phyloP scores from a whole-genome alignment of 352 stramenopile genomes.

The Globisporangium viniferum region DNA sequence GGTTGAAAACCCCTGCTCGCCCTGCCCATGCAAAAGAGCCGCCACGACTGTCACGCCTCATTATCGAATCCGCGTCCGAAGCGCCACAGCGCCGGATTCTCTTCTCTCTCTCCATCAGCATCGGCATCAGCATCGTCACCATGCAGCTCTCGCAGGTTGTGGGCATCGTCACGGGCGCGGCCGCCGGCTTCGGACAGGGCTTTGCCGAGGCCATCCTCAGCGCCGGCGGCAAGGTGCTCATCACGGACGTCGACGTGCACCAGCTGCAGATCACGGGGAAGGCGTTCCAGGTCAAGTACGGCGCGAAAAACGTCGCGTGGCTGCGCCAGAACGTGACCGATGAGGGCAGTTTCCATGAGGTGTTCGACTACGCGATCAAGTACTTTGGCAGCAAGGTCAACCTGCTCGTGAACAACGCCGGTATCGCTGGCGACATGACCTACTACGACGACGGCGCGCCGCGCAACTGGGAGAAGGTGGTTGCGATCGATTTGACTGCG shows the following conservation, averaged over 20 bases:
- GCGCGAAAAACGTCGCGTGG: conserved; percentile 54
- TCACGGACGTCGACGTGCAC: conserved; percentile 73
- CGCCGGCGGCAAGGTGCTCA: conserved; percentile 53
- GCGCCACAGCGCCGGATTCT: background rate
- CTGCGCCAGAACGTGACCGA: conserved; percentile 73
- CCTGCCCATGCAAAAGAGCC: background rate
- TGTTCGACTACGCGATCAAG: conserved; percentile 54
- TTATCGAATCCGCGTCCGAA: background rate
- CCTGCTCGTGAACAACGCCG: conserved; percentile 79
- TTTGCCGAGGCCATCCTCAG: conserved; percentile 61
- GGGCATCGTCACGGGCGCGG: conserved; percentile 71
- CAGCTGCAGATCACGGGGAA: conserved; percentile 56
- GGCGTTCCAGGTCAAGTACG: conserved; percentile 49
- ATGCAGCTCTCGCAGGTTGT: conserved; percentile 67
- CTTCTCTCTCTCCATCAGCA: background rate
- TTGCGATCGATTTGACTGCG: conserved; percentile 69
- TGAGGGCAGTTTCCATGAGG: conserved; percentile 49
- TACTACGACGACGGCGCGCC: conserved; percentile 45
- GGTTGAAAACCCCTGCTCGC: background rate
- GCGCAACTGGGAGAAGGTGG: conserved; percentile 54
- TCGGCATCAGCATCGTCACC: background rate
- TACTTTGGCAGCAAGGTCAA: conserved; percentile 67
- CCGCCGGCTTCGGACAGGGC: conserved; percentile 57
- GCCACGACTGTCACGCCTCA: background rate
- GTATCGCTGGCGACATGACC: conserved; percentile 55